Conservation (phyloP, 1,284 basidiomycete genomes). For the Fomitopsis betulina region DNA sequence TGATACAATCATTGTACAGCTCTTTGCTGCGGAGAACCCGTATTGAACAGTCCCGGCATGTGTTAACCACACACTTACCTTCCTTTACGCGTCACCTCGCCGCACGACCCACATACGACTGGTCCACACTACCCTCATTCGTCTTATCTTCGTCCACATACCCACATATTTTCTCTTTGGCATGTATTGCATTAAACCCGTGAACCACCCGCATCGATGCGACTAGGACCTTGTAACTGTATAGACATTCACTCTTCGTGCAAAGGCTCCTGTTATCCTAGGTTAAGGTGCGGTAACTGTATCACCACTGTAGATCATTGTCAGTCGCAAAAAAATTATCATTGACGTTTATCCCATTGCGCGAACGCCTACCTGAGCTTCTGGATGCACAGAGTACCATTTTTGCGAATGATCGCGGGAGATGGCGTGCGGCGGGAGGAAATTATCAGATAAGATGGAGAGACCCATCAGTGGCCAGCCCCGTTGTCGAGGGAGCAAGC, state of each 20-base stretch:
- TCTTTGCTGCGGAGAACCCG: conserved; percentile 19
- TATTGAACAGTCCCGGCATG: not conserved
- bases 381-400: too few species aligned
- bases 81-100: not conserved
- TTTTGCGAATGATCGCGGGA: not conserved
- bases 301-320: not conserved
- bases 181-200: not conserved
- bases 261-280: not conserved
- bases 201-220: not conserved
- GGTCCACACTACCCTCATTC: not conserved
- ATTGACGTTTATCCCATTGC: not conserved
- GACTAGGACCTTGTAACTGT: not conserved
- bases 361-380: too few species aligned
- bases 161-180: not conserved
- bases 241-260: not conserved
- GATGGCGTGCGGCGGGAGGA: not conserved
- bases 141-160: not conserved
- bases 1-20: conserved; percentile 1
- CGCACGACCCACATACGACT: not conserved
- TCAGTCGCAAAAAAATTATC: not conserved
- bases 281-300: not conserved
- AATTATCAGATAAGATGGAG: conserved; percentile 5
- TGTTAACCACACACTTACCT: not conserved
- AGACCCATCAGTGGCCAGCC: not conserved
- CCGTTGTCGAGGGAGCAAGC: not conserved